Evolutionary conservation across 2,329 filamentous ascomycete genomes (phyloP).

Genomic region (Cercospora nicotianae): DNA sequence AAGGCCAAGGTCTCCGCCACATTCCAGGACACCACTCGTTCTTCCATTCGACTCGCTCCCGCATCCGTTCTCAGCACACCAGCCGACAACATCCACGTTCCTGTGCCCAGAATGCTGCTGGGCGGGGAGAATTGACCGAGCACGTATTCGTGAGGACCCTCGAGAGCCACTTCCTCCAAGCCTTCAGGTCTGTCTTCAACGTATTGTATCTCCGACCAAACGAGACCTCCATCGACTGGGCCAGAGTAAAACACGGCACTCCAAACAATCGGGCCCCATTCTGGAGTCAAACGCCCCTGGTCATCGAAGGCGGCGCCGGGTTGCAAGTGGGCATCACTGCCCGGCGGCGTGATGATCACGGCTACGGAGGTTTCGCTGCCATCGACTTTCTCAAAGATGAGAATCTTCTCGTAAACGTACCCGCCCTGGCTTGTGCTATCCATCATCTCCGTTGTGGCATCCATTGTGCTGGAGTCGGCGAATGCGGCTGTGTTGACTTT

Average conservation of each 20-base stretch:
- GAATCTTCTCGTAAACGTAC: not conserved
- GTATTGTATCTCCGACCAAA: not conserved
- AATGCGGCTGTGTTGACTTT: not conserved
- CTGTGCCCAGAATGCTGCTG: not conserved
- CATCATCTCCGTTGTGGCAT: not conserved
- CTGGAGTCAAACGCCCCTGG: not conserved
- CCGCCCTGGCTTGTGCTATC: not conserved
- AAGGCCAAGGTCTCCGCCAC: not conserved
- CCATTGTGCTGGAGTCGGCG: not conserved
- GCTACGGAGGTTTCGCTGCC: not conserved
- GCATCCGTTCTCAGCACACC: not conserved
- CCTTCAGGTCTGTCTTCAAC: not conserved
- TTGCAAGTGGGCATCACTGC: not conserved
- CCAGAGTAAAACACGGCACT: not conserved
- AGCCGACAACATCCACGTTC: not conserved
- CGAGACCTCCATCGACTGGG: not conserved
- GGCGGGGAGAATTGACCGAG: not conserved
- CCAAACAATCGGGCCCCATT: not conserved
- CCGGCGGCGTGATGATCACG: not conserved
- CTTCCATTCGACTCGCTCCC: not conserved
- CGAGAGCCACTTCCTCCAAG: not conserved
- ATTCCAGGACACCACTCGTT: not conserved
- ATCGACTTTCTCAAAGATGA: not conserved
- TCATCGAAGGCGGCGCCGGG: not conserved
- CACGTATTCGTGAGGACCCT: not conserved